These are phyloP conservation scores for Stagonosporopsis cucurbitacearum DNA, from an alignment of 2,329 filamentous ascomycete genomes.

Conservation along the genomic window DNA sequence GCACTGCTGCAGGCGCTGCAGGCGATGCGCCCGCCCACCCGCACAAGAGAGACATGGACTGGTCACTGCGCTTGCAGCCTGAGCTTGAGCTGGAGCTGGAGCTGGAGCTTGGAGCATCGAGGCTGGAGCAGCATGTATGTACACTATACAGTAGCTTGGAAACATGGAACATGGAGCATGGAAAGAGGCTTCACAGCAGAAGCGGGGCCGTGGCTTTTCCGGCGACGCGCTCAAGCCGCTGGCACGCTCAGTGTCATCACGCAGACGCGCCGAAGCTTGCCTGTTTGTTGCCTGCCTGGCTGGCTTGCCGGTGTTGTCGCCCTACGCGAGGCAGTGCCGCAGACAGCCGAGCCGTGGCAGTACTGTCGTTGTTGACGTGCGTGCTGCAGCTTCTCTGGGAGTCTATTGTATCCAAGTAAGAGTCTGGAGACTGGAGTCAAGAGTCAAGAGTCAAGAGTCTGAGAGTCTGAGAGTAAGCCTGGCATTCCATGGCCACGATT, in stretches of 20 bases:
- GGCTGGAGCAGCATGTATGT: too few relatives aligned
- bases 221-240: constrained; percentile 14
- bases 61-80: neutral
- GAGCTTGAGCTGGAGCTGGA: too few relatives aligned
- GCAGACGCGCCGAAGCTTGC: constrained; percentile 13
- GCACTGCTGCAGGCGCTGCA: constrained; percentile 10
- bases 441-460: too few relatives aligned
- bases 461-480: too few relatives aligned
- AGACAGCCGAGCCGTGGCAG: neutral
- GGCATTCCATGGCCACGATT: neutral
- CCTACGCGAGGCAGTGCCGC: neutral
- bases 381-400: too few relatives aligned
- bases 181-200: constrained; percentile 7
- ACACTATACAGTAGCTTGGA: too few relatives aligned
- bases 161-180: neutral
- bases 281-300: neutral
- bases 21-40: constrained; percentile 12
- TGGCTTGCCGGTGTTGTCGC: neutral
- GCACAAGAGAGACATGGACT: constrained; percentile 9
- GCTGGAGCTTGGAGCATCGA: too few relatives aligned
- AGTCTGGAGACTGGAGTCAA: too few relatives aligned
- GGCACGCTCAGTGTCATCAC: constrained; percentile 16
- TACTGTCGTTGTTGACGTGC: constrained; percentile 6
- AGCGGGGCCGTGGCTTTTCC: constrained; percentile 17
- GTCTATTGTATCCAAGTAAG: too few relatives aligned